Percentiles rank a stretch among this genome's conserved stretches.
Evolutionary conservation across 345 rosid genomes (phyloP).

Genomic region (Syzygium aqueum): DNA sequence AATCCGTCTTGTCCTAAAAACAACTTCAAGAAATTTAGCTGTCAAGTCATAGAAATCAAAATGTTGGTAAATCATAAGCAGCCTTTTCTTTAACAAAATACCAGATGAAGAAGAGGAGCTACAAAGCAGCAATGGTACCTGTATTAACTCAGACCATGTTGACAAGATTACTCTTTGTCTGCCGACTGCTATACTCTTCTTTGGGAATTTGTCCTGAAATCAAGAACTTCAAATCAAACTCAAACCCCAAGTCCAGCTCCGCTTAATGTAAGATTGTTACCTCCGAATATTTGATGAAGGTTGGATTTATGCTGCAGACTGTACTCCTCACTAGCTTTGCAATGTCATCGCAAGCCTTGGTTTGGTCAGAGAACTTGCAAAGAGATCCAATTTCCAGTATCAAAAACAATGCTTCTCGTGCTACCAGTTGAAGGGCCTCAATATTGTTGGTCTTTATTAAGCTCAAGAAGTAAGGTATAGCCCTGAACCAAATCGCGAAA

Average conservation of each 20-base stretch:
- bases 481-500: not conserved
- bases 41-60: not conserved
- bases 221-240: not conserved
- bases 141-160: not conserved
- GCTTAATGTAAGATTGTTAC: not conserved
- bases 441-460: not conserved
- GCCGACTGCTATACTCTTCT: not conserved
- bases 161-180: not conserved
- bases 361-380: not conserved
- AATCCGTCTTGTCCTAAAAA: slow-evolving; percentile 6
- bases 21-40: slow-evolving; percentile 1
- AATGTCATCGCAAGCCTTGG: not conserved
- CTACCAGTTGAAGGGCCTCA: not conserved
- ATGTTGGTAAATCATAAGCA: not conserved
- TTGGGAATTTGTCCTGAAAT: not conserved
- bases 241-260: not conserved
- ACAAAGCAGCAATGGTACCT: not conserved
- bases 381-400: slow-evolving; percentile 3
- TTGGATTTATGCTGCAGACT: not conserved
- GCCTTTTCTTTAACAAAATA: not conserved
- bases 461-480: slow-evolving; percentile 3
- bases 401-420: slow-evolving; percentile 2
- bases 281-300: not conserved
- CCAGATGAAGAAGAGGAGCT: not conserved
- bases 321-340: not conserved